These are phyloP conservation scores for Nitzschia palea DNA, from an alignment of 108 stramenopile species.

Conservation along the genomic window DNA sequence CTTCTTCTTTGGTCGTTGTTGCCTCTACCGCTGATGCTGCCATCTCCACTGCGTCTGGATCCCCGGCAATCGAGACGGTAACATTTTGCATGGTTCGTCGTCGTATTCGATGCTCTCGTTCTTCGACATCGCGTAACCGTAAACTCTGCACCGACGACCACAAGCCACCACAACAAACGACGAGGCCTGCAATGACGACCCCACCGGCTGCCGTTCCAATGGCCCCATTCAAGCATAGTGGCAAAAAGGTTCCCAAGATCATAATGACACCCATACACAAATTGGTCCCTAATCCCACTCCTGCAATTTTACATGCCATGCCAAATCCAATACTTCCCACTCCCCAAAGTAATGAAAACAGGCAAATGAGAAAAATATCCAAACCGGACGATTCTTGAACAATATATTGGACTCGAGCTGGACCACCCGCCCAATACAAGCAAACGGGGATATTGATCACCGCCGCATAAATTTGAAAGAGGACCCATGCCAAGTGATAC, in stretches of 20 bases:
- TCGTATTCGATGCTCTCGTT: neutral
- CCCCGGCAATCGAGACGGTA: conserved; percentile 1
- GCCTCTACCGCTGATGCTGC: neutral
- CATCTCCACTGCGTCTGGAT: neutral
- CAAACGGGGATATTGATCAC: conserved; percentile 10
- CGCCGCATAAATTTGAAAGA: conserved; percentile 15
- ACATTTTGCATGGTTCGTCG: conserved; percentile 7
- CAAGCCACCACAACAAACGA: neutral
- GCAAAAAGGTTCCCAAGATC: conserved; percentile 8
- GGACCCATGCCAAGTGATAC: conserved; percentile 2
- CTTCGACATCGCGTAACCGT: neutral
- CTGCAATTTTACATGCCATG: conserved; percentile 11
- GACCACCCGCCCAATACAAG: conserved; percentile 14
- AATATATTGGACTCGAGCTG: conserved; percentile 3
- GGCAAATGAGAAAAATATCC: neutral
- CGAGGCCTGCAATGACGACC: conserved; percentile 4
- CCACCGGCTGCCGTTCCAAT: conserved; percentile 9
- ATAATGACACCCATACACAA: conserved; percentile 18
- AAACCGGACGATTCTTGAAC: conserved; percentile 9
- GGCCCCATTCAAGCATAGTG: conserved; percentile 3
- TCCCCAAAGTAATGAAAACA: conserved; percentile 11
- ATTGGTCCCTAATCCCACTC: conserved; percentile 9
- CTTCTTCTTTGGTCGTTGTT: neutral
- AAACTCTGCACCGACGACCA: conserved; percentile 3
- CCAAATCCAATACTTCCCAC: conserved; percentile 12